These are phyloP conservation scores for Peronospora tabacina DNA, from an alignment of 352 stramenopile species.

Conservation along the genomic window DNA sequence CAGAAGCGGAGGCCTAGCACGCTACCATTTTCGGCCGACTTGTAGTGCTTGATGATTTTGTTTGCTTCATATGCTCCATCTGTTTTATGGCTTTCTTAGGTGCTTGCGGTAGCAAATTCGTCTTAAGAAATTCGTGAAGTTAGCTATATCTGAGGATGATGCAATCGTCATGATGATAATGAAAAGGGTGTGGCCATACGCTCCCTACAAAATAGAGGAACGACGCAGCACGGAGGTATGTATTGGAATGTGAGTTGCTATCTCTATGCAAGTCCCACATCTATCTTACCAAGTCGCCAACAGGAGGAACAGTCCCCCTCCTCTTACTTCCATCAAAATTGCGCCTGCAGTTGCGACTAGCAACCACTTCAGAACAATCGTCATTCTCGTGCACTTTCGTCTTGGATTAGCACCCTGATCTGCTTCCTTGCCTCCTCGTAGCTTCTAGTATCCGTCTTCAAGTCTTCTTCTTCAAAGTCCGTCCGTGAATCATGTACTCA, in stretches of 20 bases:
- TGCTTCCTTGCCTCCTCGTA: conserved; percentile 11
- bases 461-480: conserved; percentile 8
- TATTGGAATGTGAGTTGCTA: conserved; percentile 23
- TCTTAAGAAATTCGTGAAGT: neutral
- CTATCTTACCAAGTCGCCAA: conserved; percentile 28
- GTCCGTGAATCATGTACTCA: conserved; percentile 15
- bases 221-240: conserved; percentile 16
- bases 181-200: too few relatives aligned
- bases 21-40: conserved; percentile 24
- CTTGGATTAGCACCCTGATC: conserved; percentile 22
- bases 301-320: neutral
- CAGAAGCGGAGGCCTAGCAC: conserved; percentile 24
- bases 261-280: conserved; percentile 12
- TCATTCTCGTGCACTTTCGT: conserved; percentile 26
- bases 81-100: neutral
- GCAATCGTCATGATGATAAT: neutral
- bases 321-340: conserved; percentile 16
- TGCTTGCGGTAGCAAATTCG: neutral
- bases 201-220: neutral
- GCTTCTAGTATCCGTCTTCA: conserved; percentile 1
- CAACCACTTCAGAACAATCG: conserved; percentile 7
- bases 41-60: neutral
- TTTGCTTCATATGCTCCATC: neutral
- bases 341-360: conserved; percentile 14
- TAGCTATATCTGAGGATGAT: neutral